Base-by-base conservation (phyloP, 805 yeast species). In the Saccharomyces eubayanus region DNA sequence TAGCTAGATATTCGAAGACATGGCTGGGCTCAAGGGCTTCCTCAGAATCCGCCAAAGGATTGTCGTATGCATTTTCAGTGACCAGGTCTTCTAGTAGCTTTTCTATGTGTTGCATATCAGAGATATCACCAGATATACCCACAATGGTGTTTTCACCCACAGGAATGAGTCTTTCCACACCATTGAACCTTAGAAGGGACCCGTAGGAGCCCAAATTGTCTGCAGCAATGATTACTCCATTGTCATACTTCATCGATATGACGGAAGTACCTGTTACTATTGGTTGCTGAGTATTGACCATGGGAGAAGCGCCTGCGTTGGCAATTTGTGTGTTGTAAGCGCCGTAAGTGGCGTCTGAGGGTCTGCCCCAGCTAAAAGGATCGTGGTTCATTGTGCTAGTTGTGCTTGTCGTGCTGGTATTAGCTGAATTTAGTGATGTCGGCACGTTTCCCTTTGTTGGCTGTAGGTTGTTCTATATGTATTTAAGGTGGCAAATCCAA, bases 221-320 rank as follows among this genome's bases (percentile, higher is more conserved):
- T 5, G 99, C 97, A 1, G 99, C 98, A 72, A 94, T 77, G 41
- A 94, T 81, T 48, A 94, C 84, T 43, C 99, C 99, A 61, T 86
- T 87, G 58, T 87, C 77, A 75, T 84, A 94, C 73, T 91, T 94
- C 72, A 92, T 79, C 8, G 94, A 95, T 62, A 94, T 78, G 24
- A 94, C 99, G 36, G 97, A 89, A 0, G 98, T 89, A 67, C 99
- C 98, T 12, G 99, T 94, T 56, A 94, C 89, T 60, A 88, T 86
- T 49, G 99, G 99, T 67, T 84, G 89, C 69, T 89, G 96, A 2
- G 99, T 92, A 70, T 88, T 85, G 83, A 83, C 81, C 53, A 77
- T 80, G 30, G 97, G 97, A 67, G 83, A 78, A 47, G 74, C 74
- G 0, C 70, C 59, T 28, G 90, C 90, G 58, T 83, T 72, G 49